Evolutionary conservation across 1,284 basidiomycete species (phyloP), one percentile per base, ranked within the genome.

Genomic region (Peniophora sp.): DNA sequence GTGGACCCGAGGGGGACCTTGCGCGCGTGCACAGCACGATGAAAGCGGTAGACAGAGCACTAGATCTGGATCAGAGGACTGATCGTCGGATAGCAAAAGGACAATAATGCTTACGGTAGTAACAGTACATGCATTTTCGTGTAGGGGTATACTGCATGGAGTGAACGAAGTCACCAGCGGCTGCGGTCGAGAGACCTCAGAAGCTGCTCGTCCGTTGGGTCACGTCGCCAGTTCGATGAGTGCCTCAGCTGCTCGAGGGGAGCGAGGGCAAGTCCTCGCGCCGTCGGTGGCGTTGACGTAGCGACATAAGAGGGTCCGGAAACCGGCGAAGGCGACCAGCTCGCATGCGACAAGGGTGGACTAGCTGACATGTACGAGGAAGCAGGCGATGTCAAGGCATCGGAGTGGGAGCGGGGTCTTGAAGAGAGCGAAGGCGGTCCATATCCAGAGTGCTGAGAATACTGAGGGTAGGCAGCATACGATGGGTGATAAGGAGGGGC

Each of bases 211-310:
- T 55, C 53, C 17, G 34, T 20, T n/a, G 54, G 55, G 27, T 56
- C 45, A 24, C 55, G 51, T 23, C 45, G 34, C 3, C 34, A 45
- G 8, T 51, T 49, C n/a, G n/a, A 5, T 25, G 47, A 48, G 34
- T 41, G 47, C 32, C 56, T 52, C 20, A 56, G 55, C 6, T 44
- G n/a, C 10, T 51, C 54, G 11, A 56, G 48, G 25, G 55, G 55
- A 23, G 55, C 55, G 20, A 56, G 53, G 3, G 39, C 24, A 2
- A 56, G 50, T 11, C 52, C 54, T 16, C 44, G 41, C 24, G 43
- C 12, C 3, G 27, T 24, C 41, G 6, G 24, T 32, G 41, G 52
- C 27, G 36, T n/a, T 27, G 24, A 3, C 17, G 27, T 11, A 20
- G 41, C 19, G 45, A 34, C 14, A 16, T 41, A 24, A 24, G 45